These are phyloP conservation scores for Phytophthora meadii DNA, from an alignment of 352 stramenopile species.

Conservation along the genomic window DNA sequence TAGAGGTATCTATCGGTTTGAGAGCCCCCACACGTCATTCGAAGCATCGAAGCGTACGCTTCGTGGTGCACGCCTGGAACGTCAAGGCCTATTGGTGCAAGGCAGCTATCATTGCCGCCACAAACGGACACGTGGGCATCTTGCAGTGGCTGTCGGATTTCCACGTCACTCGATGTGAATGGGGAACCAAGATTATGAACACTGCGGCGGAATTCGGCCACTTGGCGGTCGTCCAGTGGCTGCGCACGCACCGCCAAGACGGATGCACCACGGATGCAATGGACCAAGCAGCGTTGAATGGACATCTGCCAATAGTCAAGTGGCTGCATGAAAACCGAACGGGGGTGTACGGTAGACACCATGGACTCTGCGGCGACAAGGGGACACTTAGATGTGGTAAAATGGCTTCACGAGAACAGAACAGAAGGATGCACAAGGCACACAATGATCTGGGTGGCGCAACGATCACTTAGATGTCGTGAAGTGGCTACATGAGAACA, in stretches of 20 bases:
- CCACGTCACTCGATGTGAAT: conserved; percentile 9
- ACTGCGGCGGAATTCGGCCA: too few relatives aligned
- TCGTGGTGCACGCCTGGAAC: neutral
- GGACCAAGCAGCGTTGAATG: conserved; percentile 7
- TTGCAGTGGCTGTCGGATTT: conserved; percentile 18
- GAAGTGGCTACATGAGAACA: conserved; percentile 14
- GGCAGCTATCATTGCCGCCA: conserved; percentile 8
- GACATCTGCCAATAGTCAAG: conserved; percentile 5
- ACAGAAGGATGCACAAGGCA: conserved; percentile 4
- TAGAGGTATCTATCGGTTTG: too few relatives aligned
- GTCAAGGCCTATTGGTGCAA: conserved; percentile 7
- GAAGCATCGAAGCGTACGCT: neutral
- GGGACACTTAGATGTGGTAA: conserved; percentile 9
- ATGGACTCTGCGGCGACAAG: conserved; percentile 12
- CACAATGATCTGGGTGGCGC: conserved; percentile 10
- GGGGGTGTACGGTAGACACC: conserved; percentile 8
- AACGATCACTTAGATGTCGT: conserved; percentile 7
- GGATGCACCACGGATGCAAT: neutral
- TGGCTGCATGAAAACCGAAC: conserved; percentile 10
- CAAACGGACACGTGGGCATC: conserved; percentile 16
- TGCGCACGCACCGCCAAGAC: too few relatives aligned
- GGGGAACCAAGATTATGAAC: too few relatives aligned
- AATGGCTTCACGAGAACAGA: conserved; percentile 16
- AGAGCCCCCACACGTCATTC: too few relatives aligned
- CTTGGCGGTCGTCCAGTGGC: neutral